Evolutionary conservation across 2,329 filamentous ascomycete genomes (phyloP).

Genomic region (Phialophora verrucosa): DNA sequence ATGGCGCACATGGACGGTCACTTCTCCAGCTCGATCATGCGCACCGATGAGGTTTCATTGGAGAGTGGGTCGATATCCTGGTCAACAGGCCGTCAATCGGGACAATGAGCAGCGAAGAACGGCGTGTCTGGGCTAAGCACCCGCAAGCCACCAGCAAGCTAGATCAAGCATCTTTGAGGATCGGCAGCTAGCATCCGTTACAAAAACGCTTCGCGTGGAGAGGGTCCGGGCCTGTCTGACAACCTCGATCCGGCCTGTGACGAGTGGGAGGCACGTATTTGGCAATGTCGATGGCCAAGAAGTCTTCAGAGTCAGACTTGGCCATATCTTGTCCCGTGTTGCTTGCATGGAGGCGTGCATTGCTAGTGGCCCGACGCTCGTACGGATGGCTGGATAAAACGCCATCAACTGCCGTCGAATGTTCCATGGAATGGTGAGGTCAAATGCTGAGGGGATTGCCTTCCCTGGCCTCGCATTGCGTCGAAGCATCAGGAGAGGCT

Average conservation of each 20-base stretch:
- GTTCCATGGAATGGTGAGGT: constrained; percentile 25
- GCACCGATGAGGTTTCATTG: constrained; percentile 18
- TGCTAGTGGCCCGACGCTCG: constrained; percentile 9
- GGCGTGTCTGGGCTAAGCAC: constrained; percentile 11
- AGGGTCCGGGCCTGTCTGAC: constrained; percentile 16
- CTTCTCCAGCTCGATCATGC: constrained; percentile 13
- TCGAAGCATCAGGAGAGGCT: constrained; percentile 24
- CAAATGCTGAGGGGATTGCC: constrained; percentile 3
- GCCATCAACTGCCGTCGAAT: constrained; percentile 19
- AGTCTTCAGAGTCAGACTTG: constrained; percentile 2
- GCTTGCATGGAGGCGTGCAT: not conserved
- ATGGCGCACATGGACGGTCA: constrained; percentile 12
- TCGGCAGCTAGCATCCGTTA: constrained; percentile 31
- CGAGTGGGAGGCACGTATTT: not conserved
- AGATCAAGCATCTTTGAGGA: constrained; percentile 25
- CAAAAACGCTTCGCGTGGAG: constrained; percentile 13
- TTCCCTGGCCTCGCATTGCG: not conserved
- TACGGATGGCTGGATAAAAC: constrained; percentile 16
- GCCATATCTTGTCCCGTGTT: not conserved
- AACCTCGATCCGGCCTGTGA: not conserved
- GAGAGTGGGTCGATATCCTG: constrained; percentile 15
- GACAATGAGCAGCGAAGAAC: constrained; percentile 22
- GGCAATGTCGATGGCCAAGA: not conserved
- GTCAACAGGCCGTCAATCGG: constrained; percentile 12
- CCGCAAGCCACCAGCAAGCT: constrained; percentile 13